These are phyloP conservation scores for Paramarasmius palmivorus DNA, from an alignment of 1,284 basidiomycete genomes.

Conservation along the genomic window DNA sequence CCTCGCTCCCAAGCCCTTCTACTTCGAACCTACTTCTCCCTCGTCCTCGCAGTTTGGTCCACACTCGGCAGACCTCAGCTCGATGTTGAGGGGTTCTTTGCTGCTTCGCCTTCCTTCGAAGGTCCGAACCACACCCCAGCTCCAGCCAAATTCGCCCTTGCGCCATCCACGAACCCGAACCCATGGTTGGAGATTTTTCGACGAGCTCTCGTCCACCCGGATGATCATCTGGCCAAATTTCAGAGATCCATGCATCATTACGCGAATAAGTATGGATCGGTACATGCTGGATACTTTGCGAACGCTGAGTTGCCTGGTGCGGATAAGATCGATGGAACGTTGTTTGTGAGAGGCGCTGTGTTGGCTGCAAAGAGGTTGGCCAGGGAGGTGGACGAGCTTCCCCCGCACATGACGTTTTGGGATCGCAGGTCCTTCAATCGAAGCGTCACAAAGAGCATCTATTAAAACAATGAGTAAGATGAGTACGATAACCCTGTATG, in stretches of 20 bases:
- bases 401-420: background rate
- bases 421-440: background rate
- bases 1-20: constrained; percentile 38
- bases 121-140: background rate
- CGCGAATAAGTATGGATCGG: constrained; percentile 41
- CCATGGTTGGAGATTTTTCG: constrained; percentile 56
- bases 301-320: background rate
- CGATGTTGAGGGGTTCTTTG: constrained; percentile 41
- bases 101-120: constrained; percentile 30
- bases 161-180: constrained; percentile 37
- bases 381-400: background rate
- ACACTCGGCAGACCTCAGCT: constrained; percentile 39
- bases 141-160: background rate
- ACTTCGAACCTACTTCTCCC: constrained; percentile 42
- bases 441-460: background rate
- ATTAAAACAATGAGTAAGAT: background rate
- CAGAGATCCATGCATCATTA: constrained; percentile 56
- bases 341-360: background rate
- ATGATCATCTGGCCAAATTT: constrained; percentile 60
- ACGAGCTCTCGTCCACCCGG: constrained; percentile 45
- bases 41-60: constrained; percentile 40
- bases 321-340: background rate
- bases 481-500: too few species aligned
- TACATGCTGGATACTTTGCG: constrained; percentile 11
- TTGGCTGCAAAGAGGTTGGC: background rate